Base-by-base conservation (phyloP, 306 rosid species). In the Quercus engelmannii region DNA sequence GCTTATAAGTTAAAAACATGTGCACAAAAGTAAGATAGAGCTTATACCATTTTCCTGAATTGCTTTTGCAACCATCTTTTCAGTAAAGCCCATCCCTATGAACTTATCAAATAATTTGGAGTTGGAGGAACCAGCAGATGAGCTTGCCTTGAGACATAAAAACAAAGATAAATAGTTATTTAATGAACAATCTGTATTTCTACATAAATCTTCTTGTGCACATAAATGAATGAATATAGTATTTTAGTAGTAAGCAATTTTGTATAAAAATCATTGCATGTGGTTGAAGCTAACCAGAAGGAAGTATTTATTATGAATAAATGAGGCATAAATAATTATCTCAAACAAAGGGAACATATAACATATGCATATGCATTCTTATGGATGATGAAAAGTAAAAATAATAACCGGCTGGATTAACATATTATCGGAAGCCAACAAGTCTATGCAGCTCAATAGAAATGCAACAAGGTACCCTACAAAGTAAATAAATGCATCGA, bases 81-180 rank as follows among this genome's bases (percentile, higher is more conserved):
- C 74, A 23, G 93, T 79, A 86, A 94, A 94, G 18, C 98, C 98
- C 98, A 94, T 94, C 55, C 83, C 83, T 30, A 90, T 79, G 71
- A 94, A 91, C 76, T 85, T 83, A 78, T 86, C 89, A 59, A 86
- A n/a, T n/a, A 86, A 76, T 93, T 90, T 92, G 78, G 93, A 77
- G 79, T 86, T 85, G 65, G 95, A 90, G 14, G 88, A 79, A 83
- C 92, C 90, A 58, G 91, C 83, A 78, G 86, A 83, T n/a, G 94
- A 83, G 83, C 89, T 80, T 74, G 89, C 91, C 98, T 94, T 63
- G 11, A 80, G 74, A 70, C 38, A 67, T 51, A 78, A 79, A 71
- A 87, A 58, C 70, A 69, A 19, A 82, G 35, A 67, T 67, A 38
- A 51, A 71, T 67, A 88, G 80, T 73, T 55, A 49, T 69, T 69